A percentile compares a stretch with the other conserved stretches of the same genome.
These are phyloP conservation scores for Lactarius deliciosus DNA, from an alignment of 768 basidiomycete genomes.

Conservation along the genomic window DNA sequence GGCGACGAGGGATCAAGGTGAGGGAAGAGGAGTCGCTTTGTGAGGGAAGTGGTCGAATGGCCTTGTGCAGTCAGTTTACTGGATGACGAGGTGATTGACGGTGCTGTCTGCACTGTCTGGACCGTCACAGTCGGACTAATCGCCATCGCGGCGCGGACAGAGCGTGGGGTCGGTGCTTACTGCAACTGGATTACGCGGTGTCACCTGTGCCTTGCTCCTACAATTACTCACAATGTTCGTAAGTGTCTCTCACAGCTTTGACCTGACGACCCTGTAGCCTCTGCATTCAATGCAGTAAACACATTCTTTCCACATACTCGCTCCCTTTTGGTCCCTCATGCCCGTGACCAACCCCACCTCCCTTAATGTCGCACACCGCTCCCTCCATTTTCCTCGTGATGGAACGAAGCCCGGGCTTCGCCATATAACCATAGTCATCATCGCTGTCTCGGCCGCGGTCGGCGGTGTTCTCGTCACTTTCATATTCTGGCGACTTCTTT, in stretches of 20 bases:
- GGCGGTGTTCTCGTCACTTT: conserved; percentile 42
- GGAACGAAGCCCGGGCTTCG: background rate
- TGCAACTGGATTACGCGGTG: background rate
- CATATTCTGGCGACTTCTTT: conserved; percentile 41
- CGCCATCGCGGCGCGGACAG: conserved; percentile 7
- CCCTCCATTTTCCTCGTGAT: conserved; percentile 17
- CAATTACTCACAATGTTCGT: background rate
- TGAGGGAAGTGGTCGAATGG: conserved; percentile 19
- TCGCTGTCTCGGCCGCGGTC: conserved; percentile 47
- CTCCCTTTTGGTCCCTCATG: conserved; percentile 11
- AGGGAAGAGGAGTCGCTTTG: conserved; percentile 63
- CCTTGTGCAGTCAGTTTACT: conserved; percentile 13
- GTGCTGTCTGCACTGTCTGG: conserved; percentile 11
- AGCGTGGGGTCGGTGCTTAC: background rate
- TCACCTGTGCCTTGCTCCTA: background rate
- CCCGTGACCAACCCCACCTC: background rate
- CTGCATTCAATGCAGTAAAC: conserved; percentile 10
- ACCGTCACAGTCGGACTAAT: background rate
- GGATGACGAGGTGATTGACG: conserved; percentile 27
- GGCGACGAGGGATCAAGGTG: conserved; percentile 43
- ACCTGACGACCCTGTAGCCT: background rate
- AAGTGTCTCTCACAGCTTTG: background rate
- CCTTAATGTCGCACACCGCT: background rate
- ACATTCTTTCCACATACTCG: conserved; percentile 8
- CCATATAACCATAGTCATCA: conserved; percentile 48